phyloP scores from a whole-genome alignment of 805 yeast genomes.

The Lipomyces yamadae region DNA sequence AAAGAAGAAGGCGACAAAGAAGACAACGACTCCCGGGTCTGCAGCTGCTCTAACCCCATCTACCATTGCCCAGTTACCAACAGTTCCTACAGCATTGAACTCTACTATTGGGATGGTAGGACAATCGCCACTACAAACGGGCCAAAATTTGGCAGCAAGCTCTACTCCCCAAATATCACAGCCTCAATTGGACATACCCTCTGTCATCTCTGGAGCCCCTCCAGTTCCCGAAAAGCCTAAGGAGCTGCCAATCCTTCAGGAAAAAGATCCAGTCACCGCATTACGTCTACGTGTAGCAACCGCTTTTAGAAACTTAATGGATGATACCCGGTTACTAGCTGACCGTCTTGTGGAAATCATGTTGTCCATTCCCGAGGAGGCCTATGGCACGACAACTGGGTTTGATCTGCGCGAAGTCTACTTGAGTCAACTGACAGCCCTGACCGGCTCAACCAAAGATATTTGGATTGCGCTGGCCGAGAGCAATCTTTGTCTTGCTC shows the following conservation, averaged over 20 bases:
- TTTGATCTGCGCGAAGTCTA: slow-evolving; percentile 37
- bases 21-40: slow-evolving; percentile 3
- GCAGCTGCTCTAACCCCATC: not conserved
- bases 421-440: slow-evolving; percentile 17
- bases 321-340: slow-evolving; percentile 26
- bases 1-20: slow-evolving; percentile 7
- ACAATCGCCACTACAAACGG: not conserved
- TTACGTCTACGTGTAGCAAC: slow-evolving; percentile 33
- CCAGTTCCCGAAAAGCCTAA: slow-evolving; percentile 9
- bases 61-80: not conserved
- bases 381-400: slow-evolving; percentile 20
- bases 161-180: not conserved
- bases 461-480: slow-evolving; percentile 32
- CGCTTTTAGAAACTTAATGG: slow-evolving; percentile 23
- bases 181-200: not conserved
- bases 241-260: slow-evolving; percentile 31
- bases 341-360: slow-evolving; percentile 32
- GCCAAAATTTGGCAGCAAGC: not conserved
- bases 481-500: slow-evolving; percentile 35
- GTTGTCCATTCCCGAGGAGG: slow-evolving; percentile 37
- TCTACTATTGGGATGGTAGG: slow-evolving; percentile 2
- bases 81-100: slow-evolving; percentile 7
- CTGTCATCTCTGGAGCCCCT: slow-evolving; percentile 12
- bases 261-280: slow-evolving; percentile 34
- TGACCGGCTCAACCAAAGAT: slow-evolving; percentile 21